Conservation (phyloP, 148 eudicot species). For the Cornus florida region DNA sequence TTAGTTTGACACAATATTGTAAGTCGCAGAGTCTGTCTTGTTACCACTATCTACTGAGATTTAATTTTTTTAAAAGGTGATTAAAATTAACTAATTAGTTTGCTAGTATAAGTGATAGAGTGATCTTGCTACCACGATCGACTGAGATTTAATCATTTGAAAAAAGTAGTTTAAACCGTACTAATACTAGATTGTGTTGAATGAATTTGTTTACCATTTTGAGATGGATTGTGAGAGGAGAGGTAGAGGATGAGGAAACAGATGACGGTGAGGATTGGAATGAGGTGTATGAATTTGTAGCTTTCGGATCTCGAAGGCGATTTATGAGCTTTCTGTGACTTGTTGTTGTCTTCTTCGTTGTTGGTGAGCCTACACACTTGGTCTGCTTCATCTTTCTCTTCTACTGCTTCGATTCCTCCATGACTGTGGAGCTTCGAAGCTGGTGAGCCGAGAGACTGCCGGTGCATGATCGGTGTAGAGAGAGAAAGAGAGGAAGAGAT, state of each 20-base stretch:
- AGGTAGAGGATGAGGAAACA: slow-evolving; percentile 83
- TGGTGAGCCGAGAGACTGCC: slow-evolving; percentile 68
- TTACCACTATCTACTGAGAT: no score
- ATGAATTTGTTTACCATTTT: slow-evolving; percentile 37
- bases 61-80: no score
- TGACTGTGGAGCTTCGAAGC: slow-evolving; percentile 31
- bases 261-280: slow-evolving; percentile 63
- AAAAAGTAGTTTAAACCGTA: no score
- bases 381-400: slow-evolving; percentile 25
- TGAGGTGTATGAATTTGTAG: slow-evolving; percentile 45
- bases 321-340: slow-evolving; percentile 49
- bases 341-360: slow-evolving; percentile 32
- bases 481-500: slow-evolving; percentile 7
- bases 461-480: slow-evolving; percentile 44
- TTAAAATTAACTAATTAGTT: no score
- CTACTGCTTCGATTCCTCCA: slow-evolving; percentile 12
- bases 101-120: no score
- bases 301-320: slow-evolving; percentile 34
- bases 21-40: no score
- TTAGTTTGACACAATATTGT: no score
- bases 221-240: slow-evolving; percentile 76
- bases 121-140: no score
- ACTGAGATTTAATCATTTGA: no score
- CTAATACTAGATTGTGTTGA: no score
- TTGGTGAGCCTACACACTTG: slow-evolving; percentile 16